These are phyloP conservation scores for Hydrangea macrophylla DNA, from an alignment of 148 eudicot species.

Conservation along the genomic window DNA sequence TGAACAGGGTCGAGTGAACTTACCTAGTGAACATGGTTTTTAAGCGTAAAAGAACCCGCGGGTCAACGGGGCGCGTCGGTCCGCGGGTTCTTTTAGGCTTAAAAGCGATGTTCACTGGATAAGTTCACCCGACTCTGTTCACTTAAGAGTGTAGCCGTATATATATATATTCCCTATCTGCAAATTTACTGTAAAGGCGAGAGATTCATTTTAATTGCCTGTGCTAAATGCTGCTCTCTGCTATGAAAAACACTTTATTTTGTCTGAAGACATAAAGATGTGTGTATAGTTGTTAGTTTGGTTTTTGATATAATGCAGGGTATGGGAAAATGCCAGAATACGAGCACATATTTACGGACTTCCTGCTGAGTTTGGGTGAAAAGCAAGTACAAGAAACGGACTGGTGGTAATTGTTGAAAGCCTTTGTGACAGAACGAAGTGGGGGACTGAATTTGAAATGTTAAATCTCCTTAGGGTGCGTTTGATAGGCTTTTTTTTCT, in stretches of 20 bases:
- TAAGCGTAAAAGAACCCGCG: too few species aligned
- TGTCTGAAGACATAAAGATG: not conserved
- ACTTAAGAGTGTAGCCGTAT: too few species aligned
- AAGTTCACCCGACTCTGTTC: too few species aligned
- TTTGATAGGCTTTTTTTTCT: too few species aligned
- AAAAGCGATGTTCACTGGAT: too few species aligned
- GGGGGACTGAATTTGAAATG: too few species aligned
- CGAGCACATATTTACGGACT: slow-evolving; percentile 89
- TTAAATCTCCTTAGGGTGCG: too few species aligned
- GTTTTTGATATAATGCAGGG: slow-evolving; percentile 41
- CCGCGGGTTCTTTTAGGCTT: too few species aligned
- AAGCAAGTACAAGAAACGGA: slow-evolving; percentile 37
- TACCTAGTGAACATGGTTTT: too few species aligned
- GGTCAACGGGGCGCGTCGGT: too few species aligned
- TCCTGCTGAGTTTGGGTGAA: slow-evolving; percentile 56
- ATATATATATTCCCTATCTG: not conserved
- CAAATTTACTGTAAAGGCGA: not conserved
- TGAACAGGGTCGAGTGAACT: too few species aligned
- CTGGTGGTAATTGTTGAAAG: slow-evolving; percentile 16
- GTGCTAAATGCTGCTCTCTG: not conserved
- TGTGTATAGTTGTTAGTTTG: not conserved
- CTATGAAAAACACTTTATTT: not conserved
- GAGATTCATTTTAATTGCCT: not conserved
- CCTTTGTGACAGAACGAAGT: not conserved
- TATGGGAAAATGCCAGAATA: slow-evolving; percentile 95